Conservation (phyloP, 139 green algal species). For the Closterium sp. region DNA sequence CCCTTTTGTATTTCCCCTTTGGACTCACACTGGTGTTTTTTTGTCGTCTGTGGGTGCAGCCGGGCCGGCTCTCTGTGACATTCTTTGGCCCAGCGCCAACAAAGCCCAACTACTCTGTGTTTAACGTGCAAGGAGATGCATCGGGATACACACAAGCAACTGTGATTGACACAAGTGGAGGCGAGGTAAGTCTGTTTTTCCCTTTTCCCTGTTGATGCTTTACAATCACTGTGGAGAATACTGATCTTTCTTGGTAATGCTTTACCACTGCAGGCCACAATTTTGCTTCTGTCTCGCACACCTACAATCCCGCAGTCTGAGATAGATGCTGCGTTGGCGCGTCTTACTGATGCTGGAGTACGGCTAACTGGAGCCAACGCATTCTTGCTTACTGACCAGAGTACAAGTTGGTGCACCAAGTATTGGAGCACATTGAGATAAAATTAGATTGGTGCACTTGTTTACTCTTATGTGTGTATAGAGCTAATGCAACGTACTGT, state of each 20-base stretch:
- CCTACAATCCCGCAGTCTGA: not conserved
- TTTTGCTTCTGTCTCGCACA: not conserved
- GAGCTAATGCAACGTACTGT: not conserved
- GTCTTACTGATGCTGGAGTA: not conserved
- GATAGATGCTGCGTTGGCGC: not conserved
- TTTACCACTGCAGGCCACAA: not conserved
- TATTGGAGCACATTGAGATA: not conserved
- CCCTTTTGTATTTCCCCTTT: too few relatives aligned
- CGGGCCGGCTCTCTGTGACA: not conserved
- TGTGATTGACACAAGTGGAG: not conserved
- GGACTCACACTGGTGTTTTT: not conserved
- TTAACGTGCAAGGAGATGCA: not conserved
- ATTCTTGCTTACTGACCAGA: not conserved
- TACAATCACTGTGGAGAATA: too few relatives aligned
- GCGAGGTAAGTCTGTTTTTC: not conserved
- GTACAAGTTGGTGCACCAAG: not conserved
- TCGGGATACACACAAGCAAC: not conserved
- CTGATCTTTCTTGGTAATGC: too few relatives aligned
- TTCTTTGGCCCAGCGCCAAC: too few relatives aligned
- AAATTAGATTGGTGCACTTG: not conserved
- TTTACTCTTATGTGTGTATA: not conserved
- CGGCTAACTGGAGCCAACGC: not conserved
- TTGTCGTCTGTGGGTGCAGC: not conserved
- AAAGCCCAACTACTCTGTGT: not conserved
- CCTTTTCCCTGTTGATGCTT: too few relatives aligned